phyloP scores from a whole-genome alignment of 169 alveolate species.

The Babesia ovata region DNA sequence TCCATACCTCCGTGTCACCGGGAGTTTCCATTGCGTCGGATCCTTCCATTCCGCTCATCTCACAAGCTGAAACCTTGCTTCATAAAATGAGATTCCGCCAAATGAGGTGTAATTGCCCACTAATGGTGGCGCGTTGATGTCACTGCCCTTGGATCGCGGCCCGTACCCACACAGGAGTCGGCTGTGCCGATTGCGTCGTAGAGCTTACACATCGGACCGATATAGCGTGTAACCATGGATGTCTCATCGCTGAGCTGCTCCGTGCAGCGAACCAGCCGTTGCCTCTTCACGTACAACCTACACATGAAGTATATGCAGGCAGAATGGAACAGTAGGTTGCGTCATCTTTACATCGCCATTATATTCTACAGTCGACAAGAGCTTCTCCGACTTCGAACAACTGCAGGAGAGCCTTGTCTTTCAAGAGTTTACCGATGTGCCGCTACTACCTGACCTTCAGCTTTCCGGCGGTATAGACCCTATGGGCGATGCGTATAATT shows the following conservation, averaged over 20 bases:
- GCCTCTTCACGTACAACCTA: constrained; percentile 25
- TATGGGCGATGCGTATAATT: constrained; percentile 29
- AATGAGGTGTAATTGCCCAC: not conserved
- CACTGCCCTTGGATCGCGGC: not conserved
- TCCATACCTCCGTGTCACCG: constrained; percentile 22
- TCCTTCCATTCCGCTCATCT: not conserved
- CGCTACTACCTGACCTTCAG: constrained; percentile 60
- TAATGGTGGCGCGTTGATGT: not conserved
- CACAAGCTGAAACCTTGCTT: not conserved
- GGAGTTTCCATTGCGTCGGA: not conserved
- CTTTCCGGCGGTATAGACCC: constrained; percentile 45
- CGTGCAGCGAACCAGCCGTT: constrained; percentile 19
- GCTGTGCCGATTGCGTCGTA: not conserved
- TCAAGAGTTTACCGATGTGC: constrained; percentile 55
- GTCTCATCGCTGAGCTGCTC: constrained; percentile 25
- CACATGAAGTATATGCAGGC: constrained; percentile 40
- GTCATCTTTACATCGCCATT: not conserved
- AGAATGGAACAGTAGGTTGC: constrained; percentile 37
- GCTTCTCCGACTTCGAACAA: constrained; percentile 58
- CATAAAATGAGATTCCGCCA: not conserved
- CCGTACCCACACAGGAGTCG: constrained; percentile 3
- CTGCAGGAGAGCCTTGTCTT: constrained; percentile 41
- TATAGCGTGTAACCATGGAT: constrained; percentile 1
- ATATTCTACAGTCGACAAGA: constrained; percentile 36
- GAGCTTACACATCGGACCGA: constrained; percentile 7